A percentile compares a stretch with the other conserved stretches of the same genome.
These are phyloP conservation scores for Podospora pseudopauciseta DNA, from an alignment of 495 filamentous ascomycete species.

Conservation along the genomic window DNA sequence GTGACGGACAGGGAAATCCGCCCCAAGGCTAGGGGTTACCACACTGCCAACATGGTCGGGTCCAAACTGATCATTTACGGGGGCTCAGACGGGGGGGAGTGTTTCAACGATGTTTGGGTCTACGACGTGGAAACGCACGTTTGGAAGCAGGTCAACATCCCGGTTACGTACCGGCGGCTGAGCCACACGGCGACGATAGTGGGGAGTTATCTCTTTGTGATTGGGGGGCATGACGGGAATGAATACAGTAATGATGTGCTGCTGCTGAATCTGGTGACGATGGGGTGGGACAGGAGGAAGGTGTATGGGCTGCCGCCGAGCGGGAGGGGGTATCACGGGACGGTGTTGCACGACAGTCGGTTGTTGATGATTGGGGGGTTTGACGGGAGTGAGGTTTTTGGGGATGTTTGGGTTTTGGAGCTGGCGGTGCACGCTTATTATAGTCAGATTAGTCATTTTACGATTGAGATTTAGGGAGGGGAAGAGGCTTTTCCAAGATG, in stretches of 20 bases:
- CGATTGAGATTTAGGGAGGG: slow-evolving; percentile 53
- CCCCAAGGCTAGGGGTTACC: slow-evolving; percentile 61
- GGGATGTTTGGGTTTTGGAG: slow-evolving; percentile 60
- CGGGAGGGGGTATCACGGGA: slow-evolving; percentile 60
- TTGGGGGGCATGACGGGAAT: slow-evolving; percentile 63
- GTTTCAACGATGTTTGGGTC: slow-evolving; percentile 66
- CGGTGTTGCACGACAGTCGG: slow-evolving; percentile 58
- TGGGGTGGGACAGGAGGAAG: slow-evolving; percentile 61
- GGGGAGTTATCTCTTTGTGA: slow-evolving; percentile 62
- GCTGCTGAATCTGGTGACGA: slow-evolving; percentile 62
- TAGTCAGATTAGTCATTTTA: slow-evolving; percentile 65
- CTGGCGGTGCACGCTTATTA: slow-evolving; percentile 64
- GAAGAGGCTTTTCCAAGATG: no score
- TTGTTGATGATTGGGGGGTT: slow-evolving; percentile 60
- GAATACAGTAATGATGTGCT: slow-evolving; percentile 64
- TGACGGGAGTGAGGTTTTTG: slow-evolving; percentile 60
- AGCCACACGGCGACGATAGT: slow-evolving; percentile 64
- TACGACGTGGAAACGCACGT: slow-evolving; percentile 57
- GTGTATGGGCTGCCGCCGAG: slow-evolving; percentile 61
- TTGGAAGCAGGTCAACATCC: slow-evolving; percentile 53
- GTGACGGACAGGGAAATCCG: slow-evolving; percentile 31
- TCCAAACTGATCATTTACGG: slow-evolving; percentile 65
- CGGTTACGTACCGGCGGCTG: slow-evolving; percentile 53
- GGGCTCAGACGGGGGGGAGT: slow-evolving; percentile 62
- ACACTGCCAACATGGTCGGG: slow-evolving; percentile 67